A percentile compares a stretch with the other conserved stretches of the same genome.
phyloP scores from a whole-genome alignment of 228 moss, liverwort and hornwort species.

The Sphagnum fallax region DNA sequence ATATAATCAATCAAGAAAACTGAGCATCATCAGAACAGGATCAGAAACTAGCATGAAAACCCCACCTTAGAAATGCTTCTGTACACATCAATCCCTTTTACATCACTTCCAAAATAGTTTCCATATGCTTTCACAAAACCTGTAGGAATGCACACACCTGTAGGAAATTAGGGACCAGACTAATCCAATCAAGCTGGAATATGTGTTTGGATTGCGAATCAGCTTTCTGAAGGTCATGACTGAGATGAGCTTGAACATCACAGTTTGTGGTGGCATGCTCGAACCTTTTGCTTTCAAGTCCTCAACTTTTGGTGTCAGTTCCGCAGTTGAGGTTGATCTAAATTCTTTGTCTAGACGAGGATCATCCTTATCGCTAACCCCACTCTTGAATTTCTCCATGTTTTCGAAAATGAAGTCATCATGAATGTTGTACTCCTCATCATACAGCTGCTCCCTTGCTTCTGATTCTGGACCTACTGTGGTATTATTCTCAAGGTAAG shows the following conservation, averaged over 20 bases:
- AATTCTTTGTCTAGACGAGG: conserved; percentile 40
- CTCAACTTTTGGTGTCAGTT: conserved; percentile 37
- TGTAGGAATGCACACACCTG: conserved; percentile 15
- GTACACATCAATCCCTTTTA: too few relatives aligned
- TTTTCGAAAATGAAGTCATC: conserved; percentile 55
- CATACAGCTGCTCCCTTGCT: conserved; percentile 14
- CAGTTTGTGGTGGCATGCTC: conserved; percentile 30
- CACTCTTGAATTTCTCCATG: conserved; percentile 34
- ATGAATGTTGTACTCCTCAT: conserved; percentile 44
- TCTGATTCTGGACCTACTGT: conserved; percentile 5
- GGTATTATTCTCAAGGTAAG: too few relatives aligned
- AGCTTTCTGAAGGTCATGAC: conserved; percentile 49
- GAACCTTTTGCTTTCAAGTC: conserved; percentile 12
- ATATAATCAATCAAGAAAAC: background rate
- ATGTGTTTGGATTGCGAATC: conserved; percentile 47
- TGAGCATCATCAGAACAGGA: background rate
- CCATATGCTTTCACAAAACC: too few relatives aligned
- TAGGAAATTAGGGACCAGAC: conserved; percentile 39
- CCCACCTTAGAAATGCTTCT: too few relatives aligned
- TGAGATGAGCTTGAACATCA: conserved; percentile 36
- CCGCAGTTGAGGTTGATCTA: conserved; percentile 35
- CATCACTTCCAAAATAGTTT: too few relatives aligned
- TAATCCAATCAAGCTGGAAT: conserved; percentile 36
- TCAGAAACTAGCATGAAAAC: background rate
- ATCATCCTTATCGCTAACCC: conserved; percentile 28